phyloP scores from a whole-genome alignment of 1,284 basidiomycete genomes.

The Porogramme epimiltina region DNA sequence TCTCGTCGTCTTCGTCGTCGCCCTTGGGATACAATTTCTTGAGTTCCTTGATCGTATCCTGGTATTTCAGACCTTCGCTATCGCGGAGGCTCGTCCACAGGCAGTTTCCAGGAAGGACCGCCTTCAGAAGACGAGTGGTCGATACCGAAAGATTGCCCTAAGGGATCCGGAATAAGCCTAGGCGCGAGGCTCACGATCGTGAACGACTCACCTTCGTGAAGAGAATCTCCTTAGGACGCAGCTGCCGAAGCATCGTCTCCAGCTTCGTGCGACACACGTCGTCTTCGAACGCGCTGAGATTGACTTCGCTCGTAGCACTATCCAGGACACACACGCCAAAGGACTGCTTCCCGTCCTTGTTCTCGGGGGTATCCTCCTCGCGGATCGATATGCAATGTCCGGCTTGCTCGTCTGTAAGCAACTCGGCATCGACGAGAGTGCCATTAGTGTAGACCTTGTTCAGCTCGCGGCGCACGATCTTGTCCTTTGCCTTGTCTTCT shows the following conservation, averaged over 20 bases:
- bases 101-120: constrained; percentile 76
- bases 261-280: constrained; percentile 91
- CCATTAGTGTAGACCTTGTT: constrained; percentile 97
- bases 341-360: constrained; percentile 9
- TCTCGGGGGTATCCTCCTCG: constrained; percentile 10
- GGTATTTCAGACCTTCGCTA: constrained; percentile 79
- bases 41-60: constrained; percentile 73
- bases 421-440: constrained; percentile 90
- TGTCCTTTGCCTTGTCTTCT: constrained; percentile 56
- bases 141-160: constrained; percentile 83
- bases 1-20: constrained; percentile 45
- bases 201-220: constrained; percentile 76
- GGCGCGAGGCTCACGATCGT: neutral
- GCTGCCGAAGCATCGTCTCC: constrained; percentile 92
- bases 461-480: constrained; percentile 87
- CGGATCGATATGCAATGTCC: constrained; percentile 94
- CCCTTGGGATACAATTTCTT: constrained; percentile 63
- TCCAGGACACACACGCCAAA: constrained; percentile 83
- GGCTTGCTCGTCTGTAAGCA: constrained; percentile 92
- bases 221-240: constrained; percentile 91
- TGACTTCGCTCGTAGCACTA: constrained; percentile 95
- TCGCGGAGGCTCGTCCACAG: constrained; percentile 87
- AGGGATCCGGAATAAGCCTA: neutral
- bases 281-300: constrained; percentile 88
- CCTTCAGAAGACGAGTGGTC: constrained; percentile 81